Base-by-base conservation (phyloP, 176 grass and related monocot species). In the Aegilops longissima region DNA sequence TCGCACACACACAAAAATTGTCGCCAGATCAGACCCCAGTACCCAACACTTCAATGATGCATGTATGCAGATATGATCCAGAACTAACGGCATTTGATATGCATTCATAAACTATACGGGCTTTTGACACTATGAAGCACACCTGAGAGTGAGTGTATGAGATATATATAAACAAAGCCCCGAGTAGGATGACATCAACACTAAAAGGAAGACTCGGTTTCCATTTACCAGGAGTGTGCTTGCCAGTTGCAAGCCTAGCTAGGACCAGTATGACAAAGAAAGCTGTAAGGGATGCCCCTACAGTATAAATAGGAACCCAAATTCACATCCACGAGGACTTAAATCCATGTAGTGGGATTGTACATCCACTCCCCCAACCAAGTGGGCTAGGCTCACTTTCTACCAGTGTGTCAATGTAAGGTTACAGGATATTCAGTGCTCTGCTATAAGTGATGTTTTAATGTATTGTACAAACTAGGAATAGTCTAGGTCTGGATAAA, bases 401-500 rank as follows among this genome's bases (percentile, higher is more conserved):
- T 51, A 76, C 73, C 27, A 33, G 30, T 61, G 36, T 79, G 5
- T 36, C 52, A 12, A 61, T 78, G 33, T 79, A 61, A 61, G n/a
- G 51, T 61, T 78, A 12, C 20, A 79, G 33, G 77, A 62, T 79
- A 36, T 23, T 39, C 21, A 24, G 77, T 77, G 74, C 27, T 77
- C 51, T 61, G 18, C 30, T 61, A 36, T 33, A 16, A 56, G 47
- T 62, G 56, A 3, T 79, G 61, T 79, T 79, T 62, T 78, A 78
- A 61, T 25, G 77, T 62, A 25, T 39, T 38, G 76, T 78, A 24
- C 27, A 76, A 30, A 76, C 14, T 76, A 76, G 70, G 66, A 76
- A 76, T 76, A 31, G 4, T 52, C 73, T 52, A 52, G 44, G 45
- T 76, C 52, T 51, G 8, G 71, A 36, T 31, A 89, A 85, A 21